Evolutionary conservation across 1,139 yeast genomes (phyloP), one percentile per base, ranked within the genome.

Genomic region (Spencermartinsiella ligniputridi): DNA sequence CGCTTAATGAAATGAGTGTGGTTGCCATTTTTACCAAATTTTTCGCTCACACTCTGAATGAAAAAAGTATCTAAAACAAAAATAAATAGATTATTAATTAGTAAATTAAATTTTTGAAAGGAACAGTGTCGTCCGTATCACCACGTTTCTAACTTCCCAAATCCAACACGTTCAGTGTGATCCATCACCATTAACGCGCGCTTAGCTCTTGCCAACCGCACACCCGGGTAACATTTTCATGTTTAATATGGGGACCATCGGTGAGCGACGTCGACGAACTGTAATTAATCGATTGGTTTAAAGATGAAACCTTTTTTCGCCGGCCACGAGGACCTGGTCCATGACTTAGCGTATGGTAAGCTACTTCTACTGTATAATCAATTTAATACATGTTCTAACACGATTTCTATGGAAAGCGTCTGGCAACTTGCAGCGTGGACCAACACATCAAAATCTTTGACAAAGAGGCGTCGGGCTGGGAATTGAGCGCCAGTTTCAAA

Each of bases 361-460:
- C n/a, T 48, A 35, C 19, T 15, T 32, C 15, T 15, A 12, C 17
- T 20, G 41, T 17, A 12, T 9, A 9, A 24, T 9, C 12, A 9
- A 11, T 9, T 24, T 15, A 24, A 24, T 12, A 12, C 29, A 24
- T 38, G 34, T 13, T n/a, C n/a, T n/a, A n/a, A n/a, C 16, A 19
- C 54, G 72, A 70, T 50, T 89, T 83, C 63, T 90, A 90, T 59
- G 97, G 97, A 2, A 79, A 80, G 49, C 85, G 89, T 49, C 71
- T 90, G 45, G 97, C 96, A 6, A 89, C 96, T 0, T 89, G 94
- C 47, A 86, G 96, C 6, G 84, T 95, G 0, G 97, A 90, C 63
- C 96, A 89, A 57, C 94, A 86, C 58, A 78, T 90, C 52, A 87
- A 87, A 58, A 90, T 90, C 32, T 90, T 88, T 63, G 92, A 84